A percentile compares a stretch with the other conserved stretches of the same genome.
These are phyloP conservation scores for Cubamyces sp. DNA, from an alignment of 768 basidiomycete species.

Conservation along the genomic window DNA sequence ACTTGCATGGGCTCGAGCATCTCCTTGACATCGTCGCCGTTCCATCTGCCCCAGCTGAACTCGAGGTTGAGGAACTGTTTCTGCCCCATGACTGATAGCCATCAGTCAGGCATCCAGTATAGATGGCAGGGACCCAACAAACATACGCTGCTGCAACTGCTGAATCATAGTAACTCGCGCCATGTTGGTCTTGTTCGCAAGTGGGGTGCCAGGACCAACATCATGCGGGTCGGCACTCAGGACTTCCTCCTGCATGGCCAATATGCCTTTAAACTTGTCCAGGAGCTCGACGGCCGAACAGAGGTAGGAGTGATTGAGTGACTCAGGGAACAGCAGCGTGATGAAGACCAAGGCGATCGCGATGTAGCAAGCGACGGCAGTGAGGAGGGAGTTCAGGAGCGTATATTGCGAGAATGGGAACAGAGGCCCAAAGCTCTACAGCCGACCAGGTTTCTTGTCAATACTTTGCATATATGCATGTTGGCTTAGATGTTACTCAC, in stretches of 20 bases:
- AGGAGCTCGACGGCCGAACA: conserved; percentile 37
- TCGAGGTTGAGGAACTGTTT: conserved; percentile 45
- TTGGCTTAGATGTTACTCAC: conserved; percentile 29
- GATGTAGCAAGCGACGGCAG: conserved; percentile 50
- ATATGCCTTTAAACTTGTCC: conserved; percentile 33
- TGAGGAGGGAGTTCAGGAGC: conserved; percentile 45
- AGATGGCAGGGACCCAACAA: not conserved
- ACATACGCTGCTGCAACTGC: conserved; percentile 37
- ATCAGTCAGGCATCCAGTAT: not conserved
- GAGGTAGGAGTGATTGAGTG: conserved; percentile 48
- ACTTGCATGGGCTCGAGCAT: conserved; percentile 41
- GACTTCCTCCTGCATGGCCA: conserved; percentile 41
- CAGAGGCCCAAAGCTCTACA: conserved; percentile 50
- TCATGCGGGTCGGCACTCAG: conserved; percentile 28
- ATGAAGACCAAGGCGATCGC: conserved; percentile 52
- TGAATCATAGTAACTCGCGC: conserved; percentile 30
- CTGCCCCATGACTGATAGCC: conserved; percentile 36
- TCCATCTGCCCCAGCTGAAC: conserved; percentile 51
- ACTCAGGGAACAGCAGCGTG: conserved; percentile 55
- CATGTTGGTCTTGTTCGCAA: conserved; percentile 28
- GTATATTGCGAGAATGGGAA: conserved; percentile 51
- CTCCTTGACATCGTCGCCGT: conserved; percentile 45
- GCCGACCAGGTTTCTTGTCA: not conserved
- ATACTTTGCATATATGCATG: not conserved
- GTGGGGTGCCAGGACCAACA: conserved; percentile 28